phyloP scores from a whole-genome alignment of 2,329 filamentous ascomycete genomes.

The Pseudopyrenochaeta lycopersici region DNA sequence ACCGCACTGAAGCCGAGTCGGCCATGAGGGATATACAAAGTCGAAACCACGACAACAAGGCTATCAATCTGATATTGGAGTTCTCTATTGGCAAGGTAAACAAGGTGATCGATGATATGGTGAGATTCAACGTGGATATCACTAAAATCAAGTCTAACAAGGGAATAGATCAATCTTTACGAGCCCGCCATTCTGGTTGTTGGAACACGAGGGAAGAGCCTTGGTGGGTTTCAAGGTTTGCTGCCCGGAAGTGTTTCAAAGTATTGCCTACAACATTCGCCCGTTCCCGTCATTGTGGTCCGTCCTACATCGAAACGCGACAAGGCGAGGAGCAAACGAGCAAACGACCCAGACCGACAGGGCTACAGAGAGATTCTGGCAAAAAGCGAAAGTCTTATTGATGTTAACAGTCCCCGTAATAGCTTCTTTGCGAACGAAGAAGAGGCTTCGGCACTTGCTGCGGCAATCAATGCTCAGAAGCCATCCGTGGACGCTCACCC shows the following conservation, averaged over 20 bases:
- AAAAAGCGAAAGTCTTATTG: slow-evolving; percentile 66
- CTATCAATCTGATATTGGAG: slow-evolving; percentile 85
- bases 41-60: slow-evolving; percentile 83
- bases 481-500: slow-evolving; percentile 38
- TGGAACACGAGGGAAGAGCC: slow-evolving; percentile 82
- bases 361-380: slow-evolving; percentile 82
- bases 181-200: slow-evolving; percentile 92
- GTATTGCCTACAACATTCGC: slow-evolving; percentile 92
- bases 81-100: slow-evolving; percentile 90
- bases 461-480: slow-evolving; percentile 58
- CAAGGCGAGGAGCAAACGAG: slow-evolving; percentile 88
- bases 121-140: slow-evolving; percentile 54
- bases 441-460: slow-evolving; percentile 60
- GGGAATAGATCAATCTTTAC: slow-evolving; percentile 81
- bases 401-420: slow-evolving; percentile 57
- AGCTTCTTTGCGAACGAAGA: slow-evolving; percentile 53
- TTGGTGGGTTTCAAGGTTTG: slow-evolving; percentile 86
- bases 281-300: slow-evolving; percentile 91
- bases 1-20: slow-evolving; percentile 77
- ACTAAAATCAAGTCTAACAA: slow-evolving; percentile 6
- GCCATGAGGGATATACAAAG: slow-evolving; percentile 79
- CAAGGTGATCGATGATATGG: slow-evolving; percentile 88
- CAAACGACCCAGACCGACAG: slow-evolving; percentile 76
- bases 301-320: slow-evolving; percentile 85
- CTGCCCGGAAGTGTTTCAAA: slow-evolving; percentile 91